A percentile compares a stretch with the other conserved stretches of the same genome.
Conservation (phyloP, 805 yeast genomes). For the Teunomyces kruisii region DNA sequence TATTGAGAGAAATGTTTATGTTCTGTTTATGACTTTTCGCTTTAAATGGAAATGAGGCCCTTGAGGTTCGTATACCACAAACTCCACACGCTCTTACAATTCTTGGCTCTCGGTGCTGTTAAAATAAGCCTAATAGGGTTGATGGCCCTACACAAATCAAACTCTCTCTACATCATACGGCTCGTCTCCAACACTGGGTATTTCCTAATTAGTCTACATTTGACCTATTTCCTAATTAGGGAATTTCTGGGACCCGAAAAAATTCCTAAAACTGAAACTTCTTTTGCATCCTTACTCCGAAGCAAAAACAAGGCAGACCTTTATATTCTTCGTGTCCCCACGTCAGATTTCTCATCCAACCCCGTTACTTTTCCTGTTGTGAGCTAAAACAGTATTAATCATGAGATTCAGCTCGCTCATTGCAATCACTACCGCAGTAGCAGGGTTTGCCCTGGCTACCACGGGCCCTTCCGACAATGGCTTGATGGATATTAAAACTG, state of each 20-base stretch:
- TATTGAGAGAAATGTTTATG: too few species aligned
- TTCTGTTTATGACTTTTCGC: too few species aligned
- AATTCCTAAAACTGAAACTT: slow-evolving; percentile 4
- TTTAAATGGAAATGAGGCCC: too few species aligned
- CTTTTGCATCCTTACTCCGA: neutral
- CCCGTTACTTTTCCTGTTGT: neutral
- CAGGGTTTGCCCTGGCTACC: slow-evolving; percentile 23
- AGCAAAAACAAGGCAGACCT: neutral
- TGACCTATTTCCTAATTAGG: slow-evolving; percentile 1
- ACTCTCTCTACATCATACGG: neutral
- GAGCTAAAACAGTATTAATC: neutral
- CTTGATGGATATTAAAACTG: neutral
- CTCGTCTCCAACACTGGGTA: neutral
- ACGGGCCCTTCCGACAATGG: slow-evolving; percentile 9
- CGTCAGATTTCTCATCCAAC: neutral
- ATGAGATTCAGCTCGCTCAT: slow-evolving; percentile 21
- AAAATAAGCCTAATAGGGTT: neutral
- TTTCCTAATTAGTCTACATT: neutral
- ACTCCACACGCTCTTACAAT: too few species aligned
- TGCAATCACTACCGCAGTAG: slow-evolving; percentile 15
- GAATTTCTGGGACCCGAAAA: neutral
- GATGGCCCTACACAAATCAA: too few species aligned
- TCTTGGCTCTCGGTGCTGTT: neutral
- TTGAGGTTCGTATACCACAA: too few species aligned
- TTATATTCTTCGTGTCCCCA: slow-evolving; percentile 1